Evolutionary conservation across 805 yeast genomes (phyloP).

Genomic region (Dipodascopsis tothii): DNA sequence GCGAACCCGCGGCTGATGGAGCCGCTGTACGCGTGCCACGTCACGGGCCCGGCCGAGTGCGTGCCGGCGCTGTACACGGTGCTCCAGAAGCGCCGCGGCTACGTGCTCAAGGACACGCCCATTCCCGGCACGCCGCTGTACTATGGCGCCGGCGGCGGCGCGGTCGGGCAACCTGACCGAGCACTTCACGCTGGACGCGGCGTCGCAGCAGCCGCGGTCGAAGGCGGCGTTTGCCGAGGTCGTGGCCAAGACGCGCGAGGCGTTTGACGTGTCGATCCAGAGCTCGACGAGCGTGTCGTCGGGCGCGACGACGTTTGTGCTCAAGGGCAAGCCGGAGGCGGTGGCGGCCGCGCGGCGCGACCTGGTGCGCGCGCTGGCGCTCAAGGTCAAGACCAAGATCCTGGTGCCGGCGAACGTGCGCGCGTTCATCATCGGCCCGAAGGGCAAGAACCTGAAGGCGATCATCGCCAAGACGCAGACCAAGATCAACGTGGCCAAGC

Average conservation of each 20-base stretch:
- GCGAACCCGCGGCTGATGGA: conserved; percentile 76
- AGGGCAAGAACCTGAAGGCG: conserved; percentile 75
- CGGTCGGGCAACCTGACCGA: conserved; percentile 63
- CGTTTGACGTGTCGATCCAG: conserved; percentile 14
- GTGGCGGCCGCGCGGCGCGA: conserved; percentile 68
- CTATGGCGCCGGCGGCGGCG: conserved; percentile 50
- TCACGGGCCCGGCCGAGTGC: conserved; percentile 47
- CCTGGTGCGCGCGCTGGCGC: conserved; percentile 66
- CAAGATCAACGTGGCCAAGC: conserved; percentile 57
- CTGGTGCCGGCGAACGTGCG: conserved; percentile 69
- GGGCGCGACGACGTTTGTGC: conserved; percentile 59
- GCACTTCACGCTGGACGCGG: conserved; percentile 65
- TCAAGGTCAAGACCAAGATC: conserved; percentile 54
- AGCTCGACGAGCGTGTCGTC: conserved; percentile 16
- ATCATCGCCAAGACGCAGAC: conserved; percentile 61
- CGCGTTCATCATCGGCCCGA: conserved; percentile 76
- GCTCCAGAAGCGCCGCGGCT: conserved; percentile 65
- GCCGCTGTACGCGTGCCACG: conserved; percentile 61
- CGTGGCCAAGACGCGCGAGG: conserved; percentile 37
- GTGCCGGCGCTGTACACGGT: conserved; percentile 44
- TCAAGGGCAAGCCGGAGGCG: conserved; percentile 63
- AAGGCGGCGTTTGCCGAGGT: conserved; percentile 63
- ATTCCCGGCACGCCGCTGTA: conserved; percentile 69
- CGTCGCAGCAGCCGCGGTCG: conserved; percentile 50
- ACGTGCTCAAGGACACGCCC: conserved; percentile 41